Percentiles rank a stretch among this genome's conserved stretches.
Conservation (phyloP, 1,139 yeast species). For the Geotrichum aggregatum region DNA sequence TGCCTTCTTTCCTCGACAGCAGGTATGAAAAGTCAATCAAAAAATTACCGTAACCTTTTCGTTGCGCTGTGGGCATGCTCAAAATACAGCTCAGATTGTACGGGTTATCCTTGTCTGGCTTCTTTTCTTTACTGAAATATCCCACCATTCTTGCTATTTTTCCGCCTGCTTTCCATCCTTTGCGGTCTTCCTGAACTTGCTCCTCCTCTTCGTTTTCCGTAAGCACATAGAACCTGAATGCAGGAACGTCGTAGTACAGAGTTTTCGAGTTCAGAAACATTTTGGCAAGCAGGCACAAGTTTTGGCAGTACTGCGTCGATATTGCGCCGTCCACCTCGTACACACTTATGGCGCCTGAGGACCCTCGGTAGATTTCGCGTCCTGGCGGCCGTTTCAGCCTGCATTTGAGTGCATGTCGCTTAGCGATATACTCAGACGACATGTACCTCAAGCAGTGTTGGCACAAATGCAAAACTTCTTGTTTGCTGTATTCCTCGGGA, state of each 20-base stretch:
- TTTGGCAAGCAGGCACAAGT: constrained; percentile 82
- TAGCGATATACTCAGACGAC: constrained; percentile 61
- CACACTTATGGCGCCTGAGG: constrained; percentile 54
- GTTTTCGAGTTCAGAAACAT: constrained; percentile 87
- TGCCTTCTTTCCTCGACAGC: constrained; percentile 66
- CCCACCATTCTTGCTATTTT: constrained; percentile 58
- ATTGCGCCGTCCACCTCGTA: constrained; percentile 94
- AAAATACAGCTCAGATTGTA: constrained; percentile 87
- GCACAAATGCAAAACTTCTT: constrained; percentile 65
- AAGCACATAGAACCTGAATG: constrained; percentile 81
- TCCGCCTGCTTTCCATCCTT: not conserved
- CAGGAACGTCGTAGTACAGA: constrained; percentile 89
- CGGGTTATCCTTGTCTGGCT: constrained; percentile 41
- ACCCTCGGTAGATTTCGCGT: constrained; percentile 71
- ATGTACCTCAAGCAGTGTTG: constrained; percentile 82
- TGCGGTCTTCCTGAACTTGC: not conserved
- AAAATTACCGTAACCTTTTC: constrained; percentile 85
- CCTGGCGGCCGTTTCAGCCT: constrained; percentile 69
- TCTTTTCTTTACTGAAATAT: constrained; percentile 85
- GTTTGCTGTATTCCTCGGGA: constrained; percentile 76
- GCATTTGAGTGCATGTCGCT: constrained; percentile 72
- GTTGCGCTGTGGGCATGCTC: constrained; percentile 81
- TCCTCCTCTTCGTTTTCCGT: constrained; percentile 57
- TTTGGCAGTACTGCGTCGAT: constrained; percentile 78
- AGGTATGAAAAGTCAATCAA: constrained; percentile 86